These are phyloP conservation scores for Sutorius australiensis DNA, from an alignment of 768 basidiomycete genomes.

Conservation along the genomic window DNA sequence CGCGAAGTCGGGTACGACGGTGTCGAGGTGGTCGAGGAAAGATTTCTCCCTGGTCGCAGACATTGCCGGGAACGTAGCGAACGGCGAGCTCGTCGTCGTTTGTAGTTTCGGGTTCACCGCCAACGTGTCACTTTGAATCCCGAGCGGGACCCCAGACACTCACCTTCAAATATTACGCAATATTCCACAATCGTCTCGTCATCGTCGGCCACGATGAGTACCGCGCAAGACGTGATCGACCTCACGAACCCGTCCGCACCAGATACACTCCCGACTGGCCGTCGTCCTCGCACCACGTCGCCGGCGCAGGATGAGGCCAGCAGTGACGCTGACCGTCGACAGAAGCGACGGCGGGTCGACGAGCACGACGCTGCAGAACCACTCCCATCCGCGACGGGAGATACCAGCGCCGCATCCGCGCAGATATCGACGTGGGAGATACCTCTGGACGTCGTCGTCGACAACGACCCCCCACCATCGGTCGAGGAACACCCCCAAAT, in stretches of 20 bases:
- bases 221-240: background rate
- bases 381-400: background rate
- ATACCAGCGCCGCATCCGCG: background rate
- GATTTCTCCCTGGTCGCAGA: conserved; percentile 22
- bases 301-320: background rate
- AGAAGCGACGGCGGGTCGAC: conserved; percentile 17
- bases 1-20: conserved; percentile 52
- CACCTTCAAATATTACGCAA: conserved; percentile 17
- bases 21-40: conserved; percentile 62
- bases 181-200: conserved; percentile 4
- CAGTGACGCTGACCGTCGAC: conserved; percentile 7
- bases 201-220: conserved; percentile 23
- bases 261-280: background rate
- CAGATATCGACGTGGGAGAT: conserved; percentile 25
- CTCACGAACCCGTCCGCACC: conserved; percentile 2
- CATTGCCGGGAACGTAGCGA: conserved; percentile 5
- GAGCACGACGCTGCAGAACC: background rate
- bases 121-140: conserved; percentile 13
- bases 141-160: conserved; percentile 17
- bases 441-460: conserved; percentile 6
- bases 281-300: conserved; percentile 3
- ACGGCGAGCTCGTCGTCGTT: background rate
- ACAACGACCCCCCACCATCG: background rate
- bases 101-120: background rate
- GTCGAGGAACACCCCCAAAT: background rate